Evolutionary conservation across 257 asterid species (phyloP), one percentile per base, ranked within the genome.

Genomic region (Schizonepeta tenuifolia): DNA sequence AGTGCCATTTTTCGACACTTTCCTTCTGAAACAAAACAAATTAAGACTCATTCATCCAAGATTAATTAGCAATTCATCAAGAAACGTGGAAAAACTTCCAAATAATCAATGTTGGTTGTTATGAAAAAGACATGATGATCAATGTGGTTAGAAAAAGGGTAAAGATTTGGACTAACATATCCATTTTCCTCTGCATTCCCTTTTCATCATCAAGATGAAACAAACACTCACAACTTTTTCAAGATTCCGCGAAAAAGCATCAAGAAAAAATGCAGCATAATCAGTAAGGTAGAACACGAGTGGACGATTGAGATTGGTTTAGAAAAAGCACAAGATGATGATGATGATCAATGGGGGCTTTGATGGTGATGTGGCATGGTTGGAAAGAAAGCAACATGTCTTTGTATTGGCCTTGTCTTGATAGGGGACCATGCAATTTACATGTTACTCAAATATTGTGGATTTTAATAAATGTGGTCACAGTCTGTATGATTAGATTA

Each of bases 1-100:
- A 74, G 18, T 87, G 90, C 95, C 92, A 88, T 77, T 82, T 89
- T 44, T 86, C 91, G 1, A 63, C 90, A 60, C 77, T 82, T 38
- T 87, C 97, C 82, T 84, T 86, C 91, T 87, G 81, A 18, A 76
- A 0, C 12, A 1, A 50, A 17, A 21, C 2, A 5, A 21, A 22
- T 11, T 36, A 31, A 31, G 0, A 36, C 41, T 36, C 41, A 11
- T 7, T 55, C 36, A 55, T 55, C 40, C 64, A 57, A 12, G 5
- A 26, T 22, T 47, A 15, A 44, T 36, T 18, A 21, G 15, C 36
- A 56, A 56, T 22, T 64, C 55, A 64, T 20, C 49, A 41, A 1
- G 9, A 41, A 56, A 14, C 22, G 13, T 10, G 17, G 22, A 59
- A 2, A 18, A 9, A 1, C 5, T 36, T 1, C 41, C 11, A 57